Evolutionary conservation across 2,329 filamentous ascomycete species (phyloP).

Genomic region (Colletotrichum lindemuthianum): DNA sequence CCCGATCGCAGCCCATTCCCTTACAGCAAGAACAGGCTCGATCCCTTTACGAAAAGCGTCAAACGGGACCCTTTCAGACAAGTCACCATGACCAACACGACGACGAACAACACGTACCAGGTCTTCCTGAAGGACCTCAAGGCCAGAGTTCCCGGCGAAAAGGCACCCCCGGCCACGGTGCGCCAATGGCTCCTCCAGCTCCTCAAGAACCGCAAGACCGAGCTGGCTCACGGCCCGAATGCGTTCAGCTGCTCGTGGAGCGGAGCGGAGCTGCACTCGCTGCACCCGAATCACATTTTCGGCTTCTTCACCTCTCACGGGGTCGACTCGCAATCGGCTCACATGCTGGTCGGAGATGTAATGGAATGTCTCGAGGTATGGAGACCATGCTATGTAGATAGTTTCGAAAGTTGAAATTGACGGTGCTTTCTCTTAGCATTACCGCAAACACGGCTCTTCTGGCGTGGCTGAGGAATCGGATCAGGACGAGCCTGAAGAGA

Average conservation of each 20-base stretch:
- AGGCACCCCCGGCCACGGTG: conserved; percentile 6
- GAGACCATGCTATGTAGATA: too few relatives aligned
- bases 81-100: conserved; percentile 16
- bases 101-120: conserved; percentile 1
- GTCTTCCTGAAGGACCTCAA: conserved; percentile 7
- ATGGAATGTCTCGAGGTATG: conserved; percentile 12
- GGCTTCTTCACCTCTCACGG: conserved; percentile 18
- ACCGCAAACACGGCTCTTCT: too few relatives aligned
- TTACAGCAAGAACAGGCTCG: not conserved
- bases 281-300: conserved; percentile 18
- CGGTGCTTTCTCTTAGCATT: too few relatives aligned
- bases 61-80: not conserved
- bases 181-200: conserved; percentile 12
- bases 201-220: conserved; percentile 6
- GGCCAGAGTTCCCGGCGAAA: conserved; percentile 2
- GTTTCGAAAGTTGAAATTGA: too few relatives aligned
- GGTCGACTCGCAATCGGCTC: conserved; percentile 5
- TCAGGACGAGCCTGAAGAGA: too few relatives aligned
- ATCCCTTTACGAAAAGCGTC: not conserved
- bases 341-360: conserved; percentile 8
- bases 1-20: not conserved
- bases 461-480: too few relatives aligned
- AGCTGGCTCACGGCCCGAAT: conserved; percentile 1
- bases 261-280: conserved; percentile 11
- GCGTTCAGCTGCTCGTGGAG: conserved; percentile 5